Conservation (phyloP, 768 basidiomycete genomes). For the Trametes cinnabarina region DNA sequence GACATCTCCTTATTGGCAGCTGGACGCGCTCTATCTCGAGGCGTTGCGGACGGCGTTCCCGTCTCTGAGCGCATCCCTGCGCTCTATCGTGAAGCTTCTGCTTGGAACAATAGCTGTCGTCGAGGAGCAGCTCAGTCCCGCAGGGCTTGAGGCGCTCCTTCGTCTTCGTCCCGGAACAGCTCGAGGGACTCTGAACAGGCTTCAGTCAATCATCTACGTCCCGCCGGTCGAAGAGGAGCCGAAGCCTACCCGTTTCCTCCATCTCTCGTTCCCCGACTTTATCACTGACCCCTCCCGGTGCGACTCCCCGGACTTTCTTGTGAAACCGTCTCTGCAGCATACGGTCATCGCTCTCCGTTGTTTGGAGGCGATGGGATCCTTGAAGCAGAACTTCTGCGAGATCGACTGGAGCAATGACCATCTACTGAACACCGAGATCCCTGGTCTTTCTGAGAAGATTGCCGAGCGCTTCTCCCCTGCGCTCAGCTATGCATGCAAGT, state of each 20-base stretch:
- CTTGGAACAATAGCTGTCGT: background rate
- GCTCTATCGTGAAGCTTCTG: background rate
- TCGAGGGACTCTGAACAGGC: constrained; percentile 1
- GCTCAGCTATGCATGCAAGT: constrained; percentile 24
- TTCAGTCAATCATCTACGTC: background rate
- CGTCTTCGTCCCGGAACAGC: background rate
- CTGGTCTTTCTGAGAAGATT: background rate
- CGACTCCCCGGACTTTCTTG: background rate
- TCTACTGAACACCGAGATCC: constrained; percentile 6
- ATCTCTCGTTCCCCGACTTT: constrained; percentile 25
- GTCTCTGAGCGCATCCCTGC: background rate
- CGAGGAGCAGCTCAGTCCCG: background rate
- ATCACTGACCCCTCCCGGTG: constrained; percentile 16
- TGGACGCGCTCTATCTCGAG: constrained; percentile 18
- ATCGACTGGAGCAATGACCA: background rate
- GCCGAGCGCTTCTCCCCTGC: constrained; percentile 10
- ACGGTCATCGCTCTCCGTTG: background rate
- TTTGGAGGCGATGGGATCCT: background rate
- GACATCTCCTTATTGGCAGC: background rate
- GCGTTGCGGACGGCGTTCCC: background rate
- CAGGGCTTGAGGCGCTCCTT: background rate
- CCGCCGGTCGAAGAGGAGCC: background rate
- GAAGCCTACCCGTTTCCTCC: constrained; percentile 11
- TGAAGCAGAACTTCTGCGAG: constrained; percentile 9
- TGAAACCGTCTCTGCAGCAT: constrained; percentile 1